Evolutionary conservation across 108 stramenopile species (phyloP).

Genomic region (Cyclotella sp.): DNA sequence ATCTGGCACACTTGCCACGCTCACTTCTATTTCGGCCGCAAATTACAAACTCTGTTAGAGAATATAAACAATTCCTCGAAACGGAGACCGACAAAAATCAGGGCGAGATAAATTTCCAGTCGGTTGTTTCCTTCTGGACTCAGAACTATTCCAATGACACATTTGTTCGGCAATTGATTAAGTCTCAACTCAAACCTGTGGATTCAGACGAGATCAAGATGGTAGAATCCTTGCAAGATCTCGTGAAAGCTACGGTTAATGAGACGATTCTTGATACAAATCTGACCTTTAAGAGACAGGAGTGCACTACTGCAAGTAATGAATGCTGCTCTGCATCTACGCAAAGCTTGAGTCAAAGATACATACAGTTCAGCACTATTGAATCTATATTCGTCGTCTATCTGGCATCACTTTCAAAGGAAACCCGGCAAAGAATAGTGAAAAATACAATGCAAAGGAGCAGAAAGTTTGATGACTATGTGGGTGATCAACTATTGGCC

Average conservation of each 20-base stretch:
- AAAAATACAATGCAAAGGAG: background rate
- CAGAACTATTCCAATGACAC: constrained; percentile 26
- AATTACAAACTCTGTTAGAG: constrained; percentile 51
- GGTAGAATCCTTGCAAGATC: constrained; percentile 34
- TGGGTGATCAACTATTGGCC: constrained; percentile 60
- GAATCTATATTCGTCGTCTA: constrained; percentile 68
- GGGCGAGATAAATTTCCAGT: constrained; percentile 44
- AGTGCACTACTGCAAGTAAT: background rate
- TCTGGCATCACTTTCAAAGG: constrained; percentile 59
- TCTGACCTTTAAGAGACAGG: background rate
- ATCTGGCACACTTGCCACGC: constrained; percentile 43
- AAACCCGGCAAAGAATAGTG: constrained; percentile 48
- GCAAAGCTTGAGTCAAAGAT: constrained; percentile 16
- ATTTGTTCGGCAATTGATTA: constrained; percentile 66
- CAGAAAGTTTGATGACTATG: constrained; percentile 25
- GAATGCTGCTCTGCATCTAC: constrained; percentile 25
- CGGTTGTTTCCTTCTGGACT: constrained; percentile 69
- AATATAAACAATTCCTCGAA: constrained; percentile 59
- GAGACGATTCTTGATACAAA: background rate
- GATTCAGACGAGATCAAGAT: constrained; percentile 36
- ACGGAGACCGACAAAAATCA: constrained; percentile 5
- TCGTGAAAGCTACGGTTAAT: constrained; percentile 27
- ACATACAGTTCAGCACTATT: constrained; percentile 41
- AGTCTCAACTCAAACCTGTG: constrained; percentile 61
- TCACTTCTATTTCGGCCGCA: constrained; percentile 74